Percentiles rank a stretch among this genome's conserved stretches.
Conservation (phyloP, 2,329 filamentous ascomycete genomes). For the Diaporthe aspalathi region DNA sequence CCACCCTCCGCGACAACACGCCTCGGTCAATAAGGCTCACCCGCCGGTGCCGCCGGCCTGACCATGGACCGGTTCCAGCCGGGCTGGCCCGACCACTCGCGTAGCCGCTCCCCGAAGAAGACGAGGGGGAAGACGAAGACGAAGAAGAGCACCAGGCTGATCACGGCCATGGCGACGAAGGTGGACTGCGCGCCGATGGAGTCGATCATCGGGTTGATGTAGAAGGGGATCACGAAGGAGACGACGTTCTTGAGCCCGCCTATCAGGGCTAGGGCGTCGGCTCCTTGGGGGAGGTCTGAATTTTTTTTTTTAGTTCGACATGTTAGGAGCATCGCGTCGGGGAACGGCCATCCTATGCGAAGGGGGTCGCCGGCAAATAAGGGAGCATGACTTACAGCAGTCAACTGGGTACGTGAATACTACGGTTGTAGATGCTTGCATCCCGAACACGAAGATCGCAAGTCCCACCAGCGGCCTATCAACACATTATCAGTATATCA, state of each 20-base stretch:
- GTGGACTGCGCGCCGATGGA: background rate
- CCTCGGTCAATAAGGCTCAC: background rate
- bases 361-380: too few relatives aligned
- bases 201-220: background rate
- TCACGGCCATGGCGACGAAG: background rate
- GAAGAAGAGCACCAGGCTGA: background rate
- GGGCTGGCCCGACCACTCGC: background rate
- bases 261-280: background rate
- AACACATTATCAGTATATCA: background rate
- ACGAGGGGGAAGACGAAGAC: background rate
- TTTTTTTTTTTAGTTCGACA: too few relatives aligned
- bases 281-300: background rate
- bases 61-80: slow-evolving; percentile 5
- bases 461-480: background rate
- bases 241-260: slow-evolving; percentile 16
- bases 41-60: background rate
- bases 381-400: background rate
- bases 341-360: too few relatives aligned
- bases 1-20: too few relatives aligned
- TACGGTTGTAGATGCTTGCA: background rate
- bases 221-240: background rate
- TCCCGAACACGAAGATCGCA: background rate
- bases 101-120: background rate
- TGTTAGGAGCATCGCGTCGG: too few relatives aligned
- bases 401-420: background rate